Conservation (phyloP, 1,284 basidiomycete genomes). For the Nidula niveotomentosa region DNA sequence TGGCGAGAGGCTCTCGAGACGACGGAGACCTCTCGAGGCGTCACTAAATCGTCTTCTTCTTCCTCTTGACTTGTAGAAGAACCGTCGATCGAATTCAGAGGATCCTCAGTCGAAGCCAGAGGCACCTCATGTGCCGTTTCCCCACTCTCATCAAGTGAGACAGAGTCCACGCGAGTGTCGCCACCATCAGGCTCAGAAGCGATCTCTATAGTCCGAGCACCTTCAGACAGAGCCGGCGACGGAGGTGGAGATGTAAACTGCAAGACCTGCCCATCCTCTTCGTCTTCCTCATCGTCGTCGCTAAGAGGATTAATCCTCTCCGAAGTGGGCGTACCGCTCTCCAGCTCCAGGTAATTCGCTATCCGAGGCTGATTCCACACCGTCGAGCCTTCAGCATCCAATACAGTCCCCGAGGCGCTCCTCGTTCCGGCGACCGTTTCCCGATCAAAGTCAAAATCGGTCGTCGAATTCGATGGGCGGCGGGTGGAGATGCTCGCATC, state of each 20-base stretch:
- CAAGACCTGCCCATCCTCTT: not conserved
- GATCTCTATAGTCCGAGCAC: constrained; percentile 32
- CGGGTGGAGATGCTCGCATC: not conserved
- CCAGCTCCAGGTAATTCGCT: constrained; percentile 51
- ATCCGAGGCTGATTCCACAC: constrained; percentile 68
- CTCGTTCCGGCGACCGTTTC: not conserved
- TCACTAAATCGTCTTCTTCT: not conserved
- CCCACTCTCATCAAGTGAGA: not conserved
- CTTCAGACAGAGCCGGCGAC: constrained; percentile 22
- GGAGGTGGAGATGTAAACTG: constrained; percentile 11
- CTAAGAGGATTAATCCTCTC: constrained; percentile 17
- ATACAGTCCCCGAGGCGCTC: not conserved
- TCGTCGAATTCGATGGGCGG: not conserved
- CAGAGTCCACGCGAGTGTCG: not conserved
- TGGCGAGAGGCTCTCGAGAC: not conserved
- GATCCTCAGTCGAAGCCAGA: not conserved
- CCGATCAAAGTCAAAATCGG: constrained; percentile 1
- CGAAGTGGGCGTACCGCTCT: constrained; percentile 4
- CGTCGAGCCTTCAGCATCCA: constrained; percentile 39
- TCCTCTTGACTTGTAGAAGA: not conserved
- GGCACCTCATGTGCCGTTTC: not conserved
- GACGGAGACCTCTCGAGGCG: constrained; percentile 1
- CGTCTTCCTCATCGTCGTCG: constrained; percentile 2
- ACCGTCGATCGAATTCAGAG: not conserved
- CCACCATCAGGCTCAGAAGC: constrained; percentile 17